Percentiles rank a stretch among this genome's conserved stretches.
phyloP scores from a whole-genome alignment of 805 yeast genomes.

The Pichia kluyveri region DNA sequence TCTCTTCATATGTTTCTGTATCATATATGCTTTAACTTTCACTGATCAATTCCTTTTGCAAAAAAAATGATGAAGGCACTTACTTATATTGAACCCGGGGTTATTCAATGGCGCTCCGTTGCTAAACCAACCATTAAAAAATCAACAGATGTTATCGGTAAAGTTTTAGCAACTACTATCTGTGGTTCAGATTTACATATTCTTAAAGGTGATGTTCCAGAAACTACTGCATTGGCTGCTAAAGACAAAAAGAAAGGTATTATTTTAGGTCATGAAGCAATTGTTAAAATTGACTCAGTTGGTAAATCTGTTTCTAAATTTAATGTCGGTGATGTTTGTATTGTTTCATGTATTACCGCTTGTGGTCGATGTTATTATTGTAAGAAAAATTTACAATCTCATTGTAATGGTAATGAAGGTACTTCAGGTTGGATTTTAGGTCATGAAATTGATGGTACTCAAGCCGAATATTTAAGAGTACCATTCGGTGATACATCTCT shows the following conservation, averaged over 20 bases:
- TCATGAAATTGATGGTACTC: slow-evolving; percentile 59
- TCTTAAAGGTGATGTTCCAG: slow-evolving; percentile 51
- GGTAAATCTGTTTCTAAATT: slow-evolving; percentile 42
- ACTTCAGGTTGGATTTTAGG: slow-evolving; percentile 45
- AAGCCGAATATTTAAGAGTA: slow-evolving; percentile 50
- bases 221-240: slow-evolving; percentile 30
- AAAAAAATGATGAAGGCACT: slow-evolving; percentile 36
- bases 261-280: slow-evolving; percentile 55
- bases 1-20: no score
- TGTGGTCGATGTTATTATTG: slow-evolving; percentile 54
- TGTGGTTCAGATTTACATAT: slow-evolving; percentile 62
- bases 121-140: slow-evolving; percentile 35
- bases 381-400: slow-evolving; percentile 46
- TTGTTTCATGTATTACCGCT: slow-evolving; percentile 59
- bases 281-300: slow-evolving; percentile 41
- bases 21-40: no score
- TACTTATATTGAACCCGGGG: slow-evolving; percentile 36
- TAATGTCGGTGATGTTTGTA: slow-evolving; percentile 48
- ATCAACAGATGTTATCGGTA: slow-evolving; percentile 49
- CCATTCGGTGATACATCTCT: slow-evolving; percentile 39
- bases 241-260: slow-evolving; percentile 17
- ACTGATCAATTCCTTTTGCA: no score
- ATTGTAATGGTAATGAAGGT: slow-evolving; percentile 36
- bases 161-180: slow-evolving; percentile 48
- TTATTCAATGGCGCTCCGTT: slow-evolving; percentile 28